Base-by-base conservation (phyloP, 2,329 filamentous ascomycete species). In the Hymenoscyphus scutula region DNA sequence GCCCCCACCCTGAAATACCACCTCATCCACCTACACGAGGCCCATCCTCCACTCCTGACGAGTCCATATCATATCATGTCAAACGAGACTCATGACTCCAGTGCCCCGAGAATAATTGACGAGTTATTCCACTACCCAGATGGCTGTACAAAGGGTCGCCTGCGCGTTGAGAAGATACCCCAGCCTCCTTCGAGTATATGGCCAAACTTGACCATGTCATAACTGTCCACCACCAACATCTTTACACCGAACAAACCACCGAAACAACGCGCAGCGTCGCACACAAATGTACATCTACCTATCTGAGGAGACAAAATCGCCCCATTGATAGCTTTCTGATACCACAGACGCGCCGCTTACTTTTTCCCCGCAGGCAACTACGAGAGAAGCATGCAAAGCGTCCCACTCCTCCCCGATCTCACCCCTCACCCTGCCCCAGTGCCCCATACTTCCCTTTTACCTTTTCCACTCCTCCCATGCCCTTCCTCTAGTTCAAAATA, bases 391-490 rank as follows among this genome's bases (percentile, higher is more conserved):
- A n/a, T 34, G 41, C n/a, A 48, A 48, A 23, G n/a, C 41, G 41
- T 19, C 19, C 41, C 41, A 48, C n/a, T 48, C n/a, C 41, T 23
- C 41, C 41, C 19, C 41, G 7, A 48, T 23, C n/a, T 48, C 19
- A 48, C 41, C 41, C n/a, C 41, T 48, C 41, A 19, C n/a, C 41
- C 7, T 23, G 32, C 32, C n/a, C 19, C 6, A 5, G n/a, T 48
- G n/a, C 41, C 41, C 41, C 41, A 54, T 54, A 54, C 25, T 53
- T 62, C 58, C 29, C 53, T 58, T 30, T 45, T 62, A 55, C 60
- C 60, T 62, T 62, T 62, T 62, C 60, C 60, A 62, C 60, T 62
- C 55, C 45, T 34, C 55, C 60, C 60, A 58, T 62, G 60, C 59
- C 54, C 17, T 45, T 32, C 15, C 15, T 55, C 27, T 41, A 56